Evolutionary conservation across 164 flowering plant genomes (phyloP).

Genomic region (Tinospora cordifolia): DNA sequence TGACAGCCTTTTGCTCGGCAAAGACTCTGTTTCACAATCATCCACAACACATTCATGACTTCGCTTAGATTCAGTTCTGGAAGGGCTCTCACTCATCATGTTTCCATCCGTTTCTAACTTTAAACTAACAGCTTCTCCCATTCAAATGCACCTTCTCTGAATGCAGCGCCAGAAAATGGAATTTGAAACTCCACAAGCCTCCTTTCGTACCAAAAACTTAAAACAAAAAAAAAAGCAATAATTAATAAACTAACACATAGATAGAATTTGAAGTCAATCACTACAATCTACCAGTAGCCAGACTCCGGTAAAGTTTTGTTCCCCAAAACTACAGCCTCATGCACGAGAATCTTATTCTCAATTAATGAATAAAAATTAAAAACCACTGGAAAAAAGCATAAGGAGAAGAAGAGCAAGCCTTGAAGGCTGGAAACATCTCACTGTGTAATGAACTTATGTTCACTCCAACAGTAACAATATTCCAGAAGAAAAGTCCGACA

Average conservation of each 20-base stretch:
- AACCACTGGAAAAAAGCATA: background rate
- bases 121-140: constrained; percentile 21
- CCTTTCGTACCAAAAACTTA: background rate
- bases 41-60: constrained; percentile 39
- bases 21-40: constrained; percentile 27
- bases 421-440: background rate
- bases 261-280: background rate
- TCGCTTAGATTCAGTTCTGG: constrained; percentile 33
- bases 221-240: background rate
- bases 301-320: background rate
- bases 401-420: background rate
- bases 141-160: constrained; percentile 13
- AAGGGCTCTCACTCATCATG: constrained; percentile 15
- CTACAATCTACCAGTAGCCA: background rate
- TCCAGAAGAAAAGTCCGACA: background rate
- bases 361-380: background rate
- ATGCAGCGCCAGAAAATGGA: background rate
- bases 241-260: background rate
- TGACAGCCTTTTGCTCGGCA: constrained; percentile 28
- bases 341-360: too few relatives aligned
- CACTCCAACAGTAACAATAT: background rate
- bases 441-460: background rate
- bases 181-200: background rate
- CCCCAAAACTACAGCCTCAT: background rate
- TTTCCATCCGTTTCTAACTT: constrained; percentile 16